Conservation (phyloP, 148 eudicot species). For the Dianthus caryophyllus region DNA sequence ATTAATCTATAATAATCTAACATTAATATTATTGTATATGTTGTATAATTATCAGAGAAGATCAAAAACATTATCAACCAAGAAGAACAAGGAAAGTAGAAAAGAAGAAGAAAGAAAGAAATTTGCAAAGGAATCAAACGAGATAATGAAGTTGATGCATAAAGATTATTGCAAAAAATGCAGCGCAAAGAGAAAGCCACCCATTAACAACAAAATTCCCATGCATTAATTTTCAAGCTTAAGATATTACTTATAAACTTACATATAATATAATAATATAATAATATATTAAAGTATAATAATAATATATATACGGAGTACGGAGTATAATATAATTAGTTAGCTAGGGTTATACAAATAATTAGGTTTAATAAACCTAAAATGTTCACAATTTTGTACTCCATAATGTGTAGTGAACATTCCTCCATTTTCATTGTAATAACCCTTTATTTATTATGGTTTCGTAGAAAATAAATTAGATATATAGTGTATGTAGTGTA, state of each 20-base stretch:
- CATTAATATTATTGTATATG: background rate
- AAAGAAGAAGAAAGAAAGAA: constrained; percentile 19
- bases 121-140: constrained; percentile 32
- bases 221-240: constrained; percentile 22
- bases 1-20: background rate
- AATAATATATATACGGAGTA: too few relatives aligned
- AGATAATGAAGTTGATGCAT: constrained; percentile 47
- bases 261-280: too few relatives aligned
- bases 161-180: constrained; percentile 36
- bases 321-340: too few relatives aligned
- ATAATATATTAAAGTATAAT: too few relatives aligned
- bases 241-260: too few relatives aligned
- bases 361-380: constrained; percentile 5
- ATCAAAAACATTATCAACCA: constrained; percentile 1
- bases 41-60: constrained; percentile 1
- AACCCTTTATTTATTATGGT: background rate
- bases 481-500: background rate
- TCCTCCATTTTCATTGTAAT: background rate
- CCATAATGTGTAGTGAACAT: constrained; percentile 30
- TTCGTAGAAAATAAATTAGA: background rate
- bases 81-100: constrained; percentile 1
- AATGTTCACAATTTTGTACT: constrained; percentile 49
- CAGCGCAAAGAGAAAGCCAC: constrained; percentile 40
- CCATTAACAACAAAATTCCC: constrained; percentile 50
- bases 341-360: background rate